Conservation (phyloP, 2,329 filamentous ascomycete genomes). For the Tympanopsis confertula region DNA sequence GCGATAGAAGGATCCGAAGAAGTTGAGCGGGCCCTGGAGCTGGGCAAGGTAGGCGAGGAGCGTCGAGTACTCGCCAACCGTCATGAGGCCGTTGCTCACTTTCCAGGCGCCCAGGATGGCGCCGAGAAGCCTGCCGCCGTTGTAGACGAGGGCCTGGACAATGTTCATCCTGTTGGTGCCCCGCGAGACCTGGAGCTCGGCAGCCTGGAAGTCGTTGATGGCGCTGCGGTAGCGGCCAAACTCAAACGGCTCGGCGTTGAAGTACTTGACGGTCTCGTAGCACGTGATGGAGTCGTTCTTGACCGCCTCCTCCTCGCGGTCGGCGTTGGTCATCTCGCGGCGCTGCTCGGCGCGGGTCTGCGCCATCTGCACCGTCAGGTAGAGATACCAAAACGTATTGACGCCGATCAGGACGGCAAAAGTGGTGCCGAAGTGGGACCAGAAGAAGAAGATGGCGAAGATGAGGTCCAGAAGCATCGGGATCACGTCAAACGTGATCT, state of each 20-base stretch:
- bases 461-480: constrained; percentile 37
- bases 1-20: constrained; percentile 39
- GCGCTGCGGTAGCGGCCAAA: constrained; percentile 43
- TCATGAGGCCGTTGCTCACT: constrained; percentile 39
- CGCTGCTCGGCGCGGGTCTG: constrained; percentile 29
- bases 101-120: constrained; percentile 52
- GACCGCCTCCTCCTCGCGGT: constrained; percentile 33
- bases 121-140: constrained; percentile 44
- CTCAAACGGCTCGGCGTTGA: constrained; percentile 48
- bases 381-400: constrained; percentile 36
- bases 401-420: constrained; percentile 34
- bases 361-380: constrained; percentile 36
- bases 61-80: constrained; percentile 43
- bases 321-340: constrained; percentile 28
- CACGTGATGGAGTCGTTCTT: constrained; percentile 35
- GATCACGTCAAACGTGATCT: constrained; percentile 33
- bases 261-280: constrained; percentile 50
- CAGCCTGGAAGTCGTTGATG: constrained; percentile 41
- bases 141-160: constrained; percentile 52
- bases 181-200: constrained; percentile 42
- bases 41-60: constrained; percentile 49
- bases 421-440: constrained; percentile 30
- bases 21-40: constrained; percentile 47
- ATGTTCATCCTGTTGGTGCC: constrained; percentile 48
- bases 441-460: constrained; percentile 33